Percentiles rank a stretch among this genome's conserved stretches.
phyloP scores from a whole-genome alignment of 1,284 basidiomycete genomes.

The Trametes pubescens region DNA sequence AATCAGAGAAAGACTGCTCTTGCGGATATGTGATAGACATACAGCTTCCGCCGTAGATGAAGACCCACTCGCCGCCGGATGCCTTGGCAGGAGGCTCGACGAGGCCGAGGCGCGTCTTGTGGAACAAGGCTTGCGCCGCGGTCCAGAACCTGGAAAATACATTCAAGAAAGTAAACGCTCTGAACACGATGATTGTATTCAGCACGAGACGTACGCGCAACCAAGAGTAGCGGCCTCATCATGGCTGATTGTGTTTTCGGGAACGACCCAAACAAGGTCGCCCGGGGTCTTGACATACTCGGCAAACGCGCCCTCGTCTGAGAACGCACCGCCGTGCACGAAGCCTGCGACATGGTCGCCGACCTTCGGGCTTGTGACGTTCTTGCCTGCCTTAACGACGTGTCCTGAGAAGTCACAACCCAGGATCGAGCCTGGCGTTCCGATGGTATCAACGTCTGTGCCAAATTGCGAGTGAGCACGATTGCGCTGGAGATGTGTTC shows the following conservation, averaged over 20 bases:
- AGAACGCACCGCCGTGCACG: slow-evolving; percentile 37
- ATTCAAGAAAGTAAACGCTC: too few species aligned
- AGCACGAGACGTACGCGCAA: background rate
- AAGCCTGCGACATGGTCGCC: slow-evolving; percentile 42
- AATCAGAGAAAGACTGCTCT: background rate
- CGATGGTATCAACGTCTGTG: slow-evolving; percentile 27
- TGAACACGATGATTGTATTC: too few species aligned
- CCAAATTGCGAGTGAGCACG: background rate
- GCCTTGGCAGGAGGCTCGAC: slow-evolving; percentile 38
- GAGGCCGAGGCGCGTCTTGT: slow-evolving; percentile 35
- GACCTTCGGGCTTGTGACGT: slow-evolving; percentile 33
- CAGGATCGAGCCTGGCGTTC: slow-evolving; percentile 34
- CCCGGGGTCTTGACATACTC: slow-evolving; percentile 50
- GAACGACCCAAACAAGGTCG: slow-evolving; percentile 45
- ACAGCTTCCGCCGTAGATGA: slow-evolving; percentile 45
- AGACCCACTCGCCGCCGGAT: slow-evolving; percentile 37
- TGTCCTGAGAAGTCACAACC: slow-evolving; percentile 40
- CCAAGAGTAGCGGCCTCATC: slow-evolving; percentile 40
- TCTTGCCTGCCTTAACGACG: slow-evolving; percentile 37
- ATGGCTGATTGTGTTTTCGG: slow-evolving; percentile 38
- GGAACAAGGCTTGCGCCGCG: slow-evolving; percentile 47
- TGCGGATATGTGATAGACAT: slow-evolving; percentile 3
- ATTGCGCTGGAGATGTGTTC: background rate
- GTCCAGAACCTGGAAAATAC: slow-evolving; percentile 41
- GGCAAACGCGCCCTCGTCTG: slow-evolving; percentile 47